phyloP scores from a whole-genome alignment of 345 rosid genomes.

The Acer yangbiense region DNA sequence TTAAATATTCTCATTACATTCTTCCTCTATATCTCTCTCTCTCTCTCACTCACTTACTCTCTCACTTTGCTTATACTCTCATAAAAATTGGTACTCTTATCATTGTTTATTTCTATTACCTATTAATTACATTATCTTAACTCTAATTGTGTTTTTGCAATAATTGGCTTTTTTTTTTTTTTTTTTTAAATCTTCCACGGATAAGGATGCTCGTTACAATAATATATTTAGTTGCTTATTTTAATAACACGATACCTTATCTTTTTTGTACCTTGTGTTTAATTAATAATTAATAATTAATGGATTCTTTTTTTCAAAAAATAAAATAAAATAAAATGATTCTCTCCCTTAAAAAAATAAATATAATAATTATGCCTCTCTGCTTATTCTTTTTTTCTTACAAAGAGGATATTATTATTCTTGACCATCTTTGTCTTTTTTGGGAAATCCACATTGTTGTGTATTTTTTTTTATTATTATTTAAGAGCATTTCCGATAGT shows the following conservation, averaged over 20 bases:
- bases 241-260: background rate
- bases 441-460: background rate
- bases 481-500: no score
- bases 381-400: no score
- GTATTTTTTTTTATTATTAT: background rate
- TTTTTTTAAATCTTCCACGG: background rate
- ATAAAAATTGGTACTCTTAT: background rate
- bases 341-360: background rate
- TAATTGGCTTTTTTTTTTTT: background rate
- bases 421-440: background rate
- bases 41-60: no score
- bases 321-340: no score
- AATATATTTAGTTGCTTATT: background rate
- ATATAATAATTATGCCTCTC: background rate
- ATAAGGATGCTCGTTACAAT: background rate
- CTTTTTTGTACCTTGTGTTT: background rate
- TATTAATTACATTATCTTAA: background rate
- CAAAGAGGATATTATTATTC: background rate
- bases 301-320: background rate
- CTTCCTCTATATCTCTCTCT: no score
- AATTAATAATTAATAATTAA: background rate
- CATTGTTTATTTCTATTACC: background rate
- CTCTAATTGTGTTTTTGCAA: background rate
- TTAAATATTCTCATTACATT: no score
- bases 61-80: no score